These are phyloP conservation scores for Endoconidiophora polonica DNA, from an alignment of 2,329 filamentous ascomycete species.

Conservation along the genomic window DNA sequence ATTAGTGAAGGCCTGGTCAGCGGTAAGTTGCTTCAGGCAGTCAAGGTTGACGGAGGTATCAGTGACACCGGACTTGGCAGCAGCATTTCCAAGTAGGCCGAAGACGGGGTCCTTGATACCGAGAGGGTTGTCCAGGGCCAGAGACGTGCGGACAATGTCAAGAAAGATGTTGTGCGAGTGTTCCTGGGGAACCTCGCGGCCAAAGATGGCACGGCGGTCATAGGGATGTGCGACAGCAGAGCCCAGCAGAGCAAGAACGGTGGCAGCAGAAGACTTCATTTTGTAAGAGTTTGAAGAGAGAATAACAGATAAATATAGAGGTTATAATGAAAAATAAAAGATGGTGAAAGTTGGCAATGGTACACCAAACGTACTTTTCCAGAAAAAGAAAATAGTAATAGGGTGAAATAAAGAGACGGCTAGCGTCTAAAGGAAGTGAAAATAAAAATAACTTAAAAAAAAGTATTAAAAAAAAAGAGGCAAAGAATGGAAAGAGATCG, in stretches of 20 bases:
- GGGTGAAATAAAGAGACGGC: constrained; percentile 2
- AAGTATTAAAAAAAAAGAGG: not conserved
- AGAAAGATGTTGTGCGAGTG: constrained; percentile 37
- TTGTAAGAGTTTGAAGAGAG: not conserved
- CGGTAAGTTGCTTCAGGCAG: constrained; percentile 31
- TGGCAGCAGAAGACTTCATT: constrained; percentile 7
- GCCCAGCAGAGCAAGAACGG: constrained; percentile 13
- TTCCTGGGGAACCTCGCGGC: constrained; percentile 37
- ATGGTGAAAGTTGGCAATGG: no score
- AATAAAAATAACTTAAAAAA: not conserved
- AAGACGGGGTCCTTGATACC: constrained; percentile 35
- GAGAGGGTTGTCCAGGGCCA: constrained; percentile 35
- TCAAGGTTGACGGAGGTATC: constrained; percentile 23
- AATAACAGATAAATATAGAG: not conserved
- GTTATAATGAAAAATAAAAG: not conserved
- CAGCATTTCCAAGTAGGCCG: constrained; percentile 26
- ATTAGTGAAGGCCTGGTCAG: constrained; percentile 44
- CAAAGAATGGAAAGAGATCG: constrained; percentile 13
- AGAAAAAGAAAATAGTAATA: not conserved
- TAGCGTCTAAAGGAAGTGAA: constrained; percentile 8
- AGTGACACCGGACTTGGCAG: constrained; percentile 33
- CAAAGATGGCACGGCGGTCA: constrained; percentile 12
- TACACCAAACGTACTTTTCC: constrained; percentile 5
- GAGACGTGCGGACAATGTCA: constrained; percentile 25
- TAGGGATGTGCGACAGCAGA: constrained; percentile 14